Evolutionary conservation across 2,329 filamentous ascomycete genomes (phyloP), one percentile per base, ranked within the genome.

Genomic region (Alternaria sp.): DNA sequence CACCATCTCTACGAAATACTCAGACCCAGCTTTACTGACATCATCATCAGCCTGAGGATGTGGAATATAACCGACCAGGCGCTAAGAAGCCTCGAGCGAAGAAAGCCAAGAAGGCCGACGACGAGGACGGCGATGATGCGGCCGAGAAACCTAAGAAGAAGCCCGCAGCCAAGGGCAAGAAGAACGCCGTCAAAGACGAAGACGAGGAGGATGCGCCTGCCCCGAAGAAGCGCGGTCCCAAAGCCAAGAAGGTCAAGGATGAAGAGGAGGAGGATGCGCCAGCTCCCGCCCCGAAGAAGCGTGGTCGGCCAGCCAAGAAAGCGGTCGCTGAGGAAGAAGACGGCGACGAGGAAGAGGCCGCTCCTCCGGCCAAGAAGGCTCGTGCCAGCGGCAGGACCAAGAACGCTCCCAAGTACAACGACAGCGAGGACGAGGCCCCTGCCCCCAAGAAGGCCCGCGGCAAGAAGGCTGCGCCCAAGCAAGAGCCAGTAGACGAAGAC

Each of bases 51-150:
- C 15, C 36, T 17, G n/a, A 40, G 15, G 92, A 96, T 68, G 83
- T 87, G 4, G 90, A 91, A 74, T 87, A 88, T 81, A 96, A 96
- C 76, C 84, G 86, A 19, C 89, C 87, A 4, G 91, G 91, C 23
- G 92, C 91, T 59, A 67, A 67, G 74, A 62, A 49, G 74, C 49
- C 79, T 71, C 67, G 45, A 25, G 57, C 66, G 62, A 77, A 79
- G 67, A 76, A 74, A 57, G 73, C 44, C 17, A 75, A 74, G 40
- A 75, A 74, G 25, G 67, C 74, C 13, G 73, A 71, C 36, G 62
- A 28, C 11, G 52, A 59, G 28, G 70, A 73, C 7, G 70, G 69
- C 17, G 68, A 70, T 25, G 73, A 73, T 0, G 69, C 70, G 23
- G 73, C 73, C 3, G 79, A 79, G 61, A 74, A 77, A 43, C 71